Conservation (phyloP, 805 yeast species). For the Candida namnaoensis region DNA sequence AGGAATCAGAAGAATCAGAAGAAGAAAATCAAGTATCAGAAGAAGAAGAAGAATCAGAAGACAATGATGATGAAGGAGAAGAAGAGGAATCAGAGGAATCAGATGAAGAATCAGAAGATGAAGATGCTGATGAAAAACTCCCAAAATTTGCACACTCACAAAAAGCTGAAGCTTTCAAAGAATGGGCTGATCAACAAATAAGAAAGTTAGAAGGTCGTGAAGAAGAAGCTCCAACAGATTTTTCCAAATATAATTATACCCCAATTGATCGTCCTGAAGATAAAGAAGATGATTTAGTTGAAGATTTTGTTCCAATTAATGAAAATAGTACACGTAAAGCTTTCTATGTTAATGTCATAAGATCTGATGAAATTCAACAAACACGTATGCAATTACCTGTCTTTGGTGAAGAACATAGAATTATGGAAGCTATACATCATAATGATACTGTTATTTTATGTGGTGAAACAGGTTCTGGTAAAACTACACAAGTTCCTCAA, state of each 20-base stretch:
- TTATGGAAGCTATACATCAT: slow-evolving; percentile 93
- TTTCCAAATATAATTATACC: slow-evolving; percentile 29
- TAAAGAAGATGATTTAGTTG: slow-evolving; percentile 57
- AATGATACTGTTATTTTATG: slow-evolving; percentile 86
- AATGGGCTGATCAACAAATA: slow-evolving; percentile 79
- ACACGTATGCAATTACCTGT: slow-evolving; percentile 77
- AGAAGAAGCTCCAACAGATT: slow-evolving; percentile 33
- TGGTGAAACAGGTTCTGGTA: slow-evolving; percentile 99
- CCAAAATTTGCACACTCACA: slow-evolving; percentile 35
- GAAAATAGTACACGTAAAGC: slow-evolving; percentile 44
- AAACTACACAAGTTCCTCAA: slow-evolving; percentile 97
- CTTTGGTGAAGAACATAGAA: slow-evolving; percentile 78
- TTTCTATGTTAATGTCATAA: slow-evolving; percentile 54
- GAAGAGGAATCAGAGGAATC: slow-evolving; percentile 23
- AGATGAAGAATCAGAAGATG: slow-evolving; percentile 20
- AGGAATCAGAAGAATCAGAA: slow-evolving; percentile 17
- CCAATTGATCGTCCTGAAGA: slow-evolving; percentile 64
- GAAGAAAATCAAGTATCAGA: slow-evolving; percentile 8
- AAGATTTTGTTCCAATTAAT: slow-evolving; percentile 53
- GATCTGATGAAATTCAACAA: slow-evolving; percentile 59
- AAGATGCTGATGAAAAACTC: slow-evolving; percentile 17
- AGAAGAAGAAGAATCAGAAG: slow-evolving; percentile 9
- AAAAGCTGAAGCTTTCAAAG: slow-evolving; percentile 62
- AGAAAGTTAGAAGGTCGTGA: slow-evolving; percentile 56
- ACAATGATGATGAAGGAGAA: slow-evolving; percentile 15